Percentiles rank a stretch among this genome's conserved stretches.
These are phyloP conservation scores for Calonectria honghensis DNA, from an alignment of 2,329 filamentous ascomycete species.

Conservation along the genomic window DNA sequence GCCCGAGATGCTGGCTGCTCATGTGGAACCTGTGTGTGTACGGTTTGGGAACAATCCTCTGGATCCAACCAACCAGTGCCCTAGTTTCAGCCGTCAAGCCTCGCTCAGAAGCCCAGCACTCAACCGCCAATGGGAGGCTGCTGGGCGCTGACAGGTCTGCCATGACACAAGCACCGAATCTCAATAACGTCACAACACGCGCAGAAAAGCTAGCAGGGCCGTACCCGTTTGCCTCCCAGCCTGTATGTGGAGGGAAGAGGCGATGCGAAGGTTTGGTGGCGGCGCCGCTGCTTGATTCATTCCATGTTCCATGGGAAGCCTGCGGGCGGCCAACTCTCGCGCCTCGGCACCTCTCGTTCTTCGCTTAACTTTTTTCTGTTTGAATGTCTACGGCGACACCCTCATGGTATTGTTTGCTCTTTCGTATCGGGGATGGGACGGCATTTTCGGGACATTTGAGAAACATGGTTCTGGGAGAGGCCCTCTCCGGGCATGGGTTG, in stretches of 20 bases:
- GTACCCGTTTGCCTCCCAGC: constrained; percentile 16
- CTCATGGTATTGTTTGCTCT: background rate
- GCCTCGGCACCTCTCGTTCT: constrained; percentile 18
- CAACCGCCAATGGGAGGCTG: constrained; percentile 1
- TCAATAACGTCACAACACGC: constrained; percentile 30
- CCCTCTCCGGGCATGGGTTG: background rate
- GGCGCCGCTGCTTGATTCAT: constrained; percentile 39
- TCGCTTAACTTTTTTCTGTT: background rate
- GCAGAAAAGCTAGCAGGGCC: constrained; percentile 25
- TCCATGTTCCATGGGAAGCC: constrained; percentile 26
- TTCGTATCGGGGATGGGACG: background rate
- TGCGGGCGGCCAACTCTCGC: constrained; percentile 26
- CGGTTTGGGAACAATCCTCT: constrained; percentile 17
- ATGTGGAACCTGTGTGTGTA: constrained; percentile 20
- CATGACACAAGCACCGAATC: constrained; percentile 19
- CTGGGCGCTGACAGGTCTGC: constrained; percentile 22
- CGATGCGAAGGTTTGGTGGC: constrained; percentile 41
- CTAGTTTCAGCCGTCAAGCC: constrained; percentile 22
- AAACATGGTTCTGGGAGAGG: background rate
- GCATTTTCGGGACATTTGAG: background rate
- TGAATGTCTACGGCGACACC: constrained; percentile 12
- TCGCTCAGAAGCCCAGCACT: background rate
- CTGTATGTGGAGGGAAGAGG: constrained; percentile 26
- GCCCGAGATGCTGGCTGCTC: background rate
- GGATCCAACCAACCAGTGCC: constrained; percentile 25